Evolutionary conservation across 2,329 filamentous ascomycete genomes (phyloP), one percentile per base, ranked within the genome.

Genomic region (Microdochium trichocladiopsis): DNA sequence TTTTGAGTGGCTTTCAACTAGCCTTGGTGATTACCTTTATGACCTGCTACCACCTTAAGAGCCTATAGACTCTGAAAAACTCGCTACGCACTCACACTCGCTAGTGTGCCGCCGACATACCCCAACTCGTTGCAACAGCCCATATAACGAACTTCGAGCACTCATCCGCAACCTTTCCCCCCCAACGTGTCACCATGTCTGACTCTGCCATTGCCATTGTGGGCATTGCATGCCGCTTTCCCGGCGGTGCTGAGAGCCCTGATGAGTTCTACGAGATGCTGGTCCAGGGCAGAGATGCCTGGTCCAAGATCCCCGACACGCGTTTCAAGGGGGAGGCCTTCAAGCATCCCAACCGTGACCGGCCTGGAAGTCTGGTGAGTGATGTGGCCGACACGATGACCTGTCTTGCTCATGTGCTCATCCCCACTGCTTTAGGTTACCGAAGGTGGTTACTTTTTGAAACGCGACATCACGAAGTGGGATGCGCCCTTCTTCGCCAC

Each of bases 401-500:
- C 60, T 60, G 9, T 57, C 61, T 28, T 56, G 10, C 58, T 12
- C 52, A 52, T 43, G 49, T 28, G 16, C 36, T 12, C 4, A 53
- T 25, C 4, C 33, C 4, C 14, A 16, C 33, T n/a, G 12, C 14
- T 16, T 16, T n/a, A 45, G 41, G 41, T 45, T 18, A 47, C 48
- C 2, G 21, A 23, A 11, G 52, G 54, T 52, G 63, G 55, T 0
- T 58, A 64, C 48, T 60, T 68, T 24, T 55, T 68, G 11, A 48
- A 57, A 1, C 60, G 66, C 16, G 65, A 71, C 41, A 50, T 63
- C 0, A 61, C 58, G 1, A 55, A 55, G 0, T 72, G 71, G 45
- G 70, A 73, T 52, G 66, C 64, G 1, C 53, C 62, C 0, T 72
- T 72, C 55, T 73, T 73, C 51, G 59, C 60, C 0, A 67, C 71